These are phyloP conservation scores for Kwoniella sp. DNA, from an alignment of 768 basidiomycete species.

Conservation along the genomic window DNA sequence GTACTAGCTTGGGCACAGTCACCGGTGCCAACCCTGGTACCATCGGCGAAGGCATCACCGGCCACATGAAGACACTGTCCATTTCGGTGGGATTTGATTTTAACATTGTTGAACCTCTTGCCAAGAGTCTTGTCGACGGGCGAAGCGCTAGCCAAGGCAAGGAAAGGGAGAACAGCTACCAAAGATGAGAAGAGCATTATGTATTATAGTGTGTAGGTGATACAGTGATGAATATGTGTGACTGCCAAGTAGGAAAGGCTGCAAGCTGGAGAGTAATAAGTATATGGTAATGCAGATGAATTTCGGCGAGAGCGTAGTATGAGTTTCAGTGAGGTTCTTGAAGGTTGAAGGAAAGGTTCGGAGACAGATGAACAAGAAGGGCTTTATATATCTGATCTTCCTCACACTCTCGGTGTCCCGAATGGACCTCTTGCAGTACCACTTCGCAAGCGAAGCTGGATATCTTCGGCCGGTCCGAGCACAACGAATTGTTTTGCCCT, in stretches of 20 bases:
- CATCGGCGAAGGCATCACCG: slow-evolving; percentile 10
- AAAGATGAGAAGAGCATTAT: slow-evolving; percentile 14
- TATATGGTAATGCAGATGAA: no score
- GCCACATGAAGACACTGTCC: slow-evolving; percentile 15
- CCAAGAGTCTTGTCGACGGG: slow-evolving; percentile 11
- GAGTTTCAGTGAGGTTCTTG: background rate
- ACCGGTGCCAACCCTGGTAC: slow-evolving; percentile 9
- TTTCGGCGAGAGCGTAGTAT: no score
- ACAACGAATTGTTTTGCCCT: background rate
- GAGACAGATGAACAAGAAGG: background rate
- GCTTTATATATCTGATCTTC: slow-evolving; percentile 12
- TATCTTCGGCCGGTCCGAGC: slow-evolving; percentile 14
- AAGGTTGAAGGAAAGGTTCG: background rate
- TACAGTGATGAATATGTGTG: background rate
- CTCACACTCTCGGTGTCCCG: background rate
- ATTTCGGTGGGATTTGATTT: slow-evolving; percentile 20
- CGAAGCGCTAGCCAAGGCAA: slow-evolving; percentile 9
- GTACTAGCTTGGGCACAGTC: slow-evolving; percentile 15
- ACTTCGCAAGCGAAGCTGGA: no score
- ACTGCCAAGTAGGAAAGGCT: background rate
- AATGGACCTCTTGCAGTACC: background rate
- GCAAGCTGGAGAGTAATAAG: no score
- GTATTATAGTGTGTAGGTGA: background rate
- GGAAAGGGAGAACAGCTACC: slow-evolving; percentile 21
- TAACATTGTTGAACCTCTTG: slow-evolving; percentile 18